Conservation (phyloP, 108 stramenopile species). For the Seminavis robusta region DNA sequence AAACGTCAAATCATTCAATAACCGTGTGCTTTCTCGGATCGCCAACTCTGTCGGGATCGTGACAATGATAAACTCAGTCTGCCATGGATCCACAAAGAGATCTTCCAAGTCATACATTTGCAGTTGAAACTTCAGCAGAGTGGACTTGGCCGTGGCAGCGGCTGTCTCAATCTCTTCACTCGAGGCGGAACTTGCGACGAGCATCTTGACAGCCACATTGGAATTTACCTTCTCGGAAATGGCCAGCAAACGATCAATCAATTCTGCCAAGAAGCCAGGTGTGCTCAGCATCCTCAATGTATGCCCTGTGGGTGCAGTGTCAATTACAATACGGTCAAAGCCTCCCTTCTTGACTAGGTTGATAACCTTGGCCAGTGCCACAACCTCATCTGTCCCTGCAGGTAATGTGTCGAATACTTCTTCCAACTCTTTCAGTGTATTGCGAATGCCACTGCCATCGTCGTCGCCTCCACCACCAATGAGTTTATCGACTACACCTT, state of each 20-base stretch:
- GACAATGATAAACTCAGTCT: constrained; percentile 91
- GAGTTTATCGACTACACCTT: constrained; percentile 65
- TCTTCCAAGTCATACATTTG: constrained; percentile 90
- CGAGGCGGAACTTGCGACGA: constrained; percentile 30
- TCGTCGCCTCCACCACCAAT: constrained; percentile 42
- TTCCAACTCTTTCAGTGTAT: constrained; percentile 64
- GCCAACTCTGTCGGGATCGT: constrained; percentile 88
- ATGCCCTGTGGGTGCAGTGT: constrained; percentile 97
- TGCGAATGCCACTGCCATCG: constrained; percentile 27
- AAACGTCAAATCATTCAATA: constrained; percentile 86
- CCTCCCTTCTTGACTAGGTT: constrained; percentile 75
- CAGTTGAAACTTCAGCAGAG: constrained; percentile 75
- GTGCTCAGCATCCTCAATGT: constrained; percentile 90
- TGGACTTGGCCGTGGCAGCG: constrained; percentile 60
- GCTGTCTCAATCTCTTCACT: constrained; percentile 59
- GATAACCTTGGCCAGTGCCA: constrained; percentile 88
- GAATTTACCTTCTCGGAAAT: constrained; percentile 74
- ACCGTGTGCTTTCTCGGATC: constrained; percentile 76
- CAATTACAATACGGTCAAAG: constrained; percentile 91
- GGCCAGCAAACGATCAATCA: constrained; percentile 69
- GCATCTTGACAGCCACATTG: constrained; percentile 65
- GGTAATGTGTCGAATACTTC: constrained; percentile 85
- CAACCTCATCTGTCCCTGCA: constrained; percentile 92
- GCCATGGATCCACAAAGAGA: constrained; percentile 72
- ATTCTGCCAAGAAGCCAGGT: constrained; percentile 73